Evolutionary conservation across 306 rosid genomes (phyloP), one percentile per base, ranked within the genome.

Genomic region (Oemleria cerasiformis): DNA sequence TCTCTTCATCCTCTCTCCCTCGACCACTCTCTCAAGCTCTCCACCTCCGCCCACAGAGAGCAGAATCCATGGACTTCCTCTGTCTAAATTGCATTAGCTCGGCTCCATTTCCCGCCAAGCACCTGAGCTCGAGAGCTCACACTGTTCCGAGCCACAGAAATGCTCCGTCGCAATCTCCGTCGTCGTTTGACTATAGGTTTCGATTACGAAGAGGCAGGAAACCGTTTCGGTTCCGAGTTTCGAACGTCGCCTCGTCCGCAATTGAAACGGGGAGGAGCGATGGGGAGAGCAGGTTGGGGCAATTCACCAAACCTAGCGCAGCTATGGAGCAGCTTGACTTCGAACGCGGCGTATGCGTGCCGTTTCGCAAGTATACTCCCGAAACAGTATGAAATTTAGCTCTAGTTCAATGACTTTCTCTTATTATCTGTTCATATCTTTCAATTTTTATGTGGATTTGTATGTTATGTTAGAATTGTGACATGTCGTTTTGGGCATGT

Each of bases 331-430:
- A 79, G 88, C 99, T 91, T 40, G 99, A 95, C 38, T 74, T 95
- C 78, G 99, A 95, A 84, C 99, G 99, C 9, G 99, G 99, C 30
- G 99, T 95, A 19, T 91, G 99, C 68, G 68, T 89, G 57, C 99
- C 99, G 21, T 95, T 88, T 81, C 96, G 96, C 88, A 94, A 94
- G 88, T 94, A 94, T 79, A 82, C 96, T 73, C 99, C 99, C 19
- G 90, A 91, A 75, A 88, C 67, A 64, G 99, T 94, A 91, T 40
- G 96, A 54, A 44, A 61, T 70, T 56, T 8, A 4, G 9, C 67
- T 23, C 20, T 51, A 36, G 44, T 13, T 11, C 6, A 12, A 11
- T n/a, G 13, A 23, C 14, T 20, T 50, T 5, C 34, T 63, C 43
- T 23, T 51, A 23, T 39, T 57, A n/a, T 34, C 17, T 49, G 12